Evolutionary conservation across 257 asterid genomes (phyloP), one percentile per base, ranked within the genome.

Genomic region (Fraxinus quadrangulata): DNA sequence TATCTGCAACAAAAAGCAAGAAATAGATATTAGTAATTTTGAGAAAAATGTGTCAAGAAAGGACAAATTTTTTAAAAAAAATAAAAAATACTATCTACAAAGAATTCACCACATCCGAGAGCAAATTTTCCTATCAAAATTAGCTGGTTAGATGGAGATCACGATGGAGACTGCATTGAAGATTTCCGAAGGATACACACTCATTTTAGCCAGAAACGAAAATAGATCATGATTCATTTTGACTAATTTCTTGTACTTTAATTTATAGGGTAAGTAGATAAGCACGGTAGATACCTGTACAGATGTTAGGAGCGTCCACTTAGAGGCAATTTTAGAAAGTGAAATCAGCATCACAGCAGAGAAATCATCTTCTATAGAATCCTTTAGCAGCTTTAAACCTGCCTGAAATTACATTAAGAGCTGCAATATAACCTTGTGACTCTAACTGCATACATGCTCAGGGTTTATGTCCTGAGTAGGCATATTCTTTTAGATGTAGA

Each of bases 301-400:
- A 79, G 93, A 90, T 81, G 89, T 75, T 74, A 95, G 82, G 79
- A 89, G 77, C 77, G 84, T 86, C 96, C 97, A 93, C 79, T 80
- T 88, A 13, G 89, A 90, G 85, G 97, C 94, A 81, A 95, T 85
- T 87, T 85, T 85, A 78, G 99, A 87, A 73, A 95, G 96, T 74
- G 99, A 93, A 77, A 90, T 85, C 73, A 93, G 86, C 98, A 95
- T 86, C 74, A 82, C 80, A 63, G 86, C 79, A 56, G 94, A 85
- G 82, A 91, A 87, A 65, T 85, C 90, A 61, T 92, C 97, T 49
- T 89, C 97, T 12, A 80, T 73, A 77, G 93, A 90, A 84, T 89
- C 92, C 85, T 83, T 79, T 71, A 91, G 83, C 87, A 93, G 87
- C 86, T 84, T 88, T 54, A 82, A 80, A 87, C 98, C 99, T 85